Percentiles rank a stretch among this genome's conserved stretches.
phyloP scores from a whole-genome alignment of 1,284 basidiomycete species.

The Ustilago crameri region DNA sequence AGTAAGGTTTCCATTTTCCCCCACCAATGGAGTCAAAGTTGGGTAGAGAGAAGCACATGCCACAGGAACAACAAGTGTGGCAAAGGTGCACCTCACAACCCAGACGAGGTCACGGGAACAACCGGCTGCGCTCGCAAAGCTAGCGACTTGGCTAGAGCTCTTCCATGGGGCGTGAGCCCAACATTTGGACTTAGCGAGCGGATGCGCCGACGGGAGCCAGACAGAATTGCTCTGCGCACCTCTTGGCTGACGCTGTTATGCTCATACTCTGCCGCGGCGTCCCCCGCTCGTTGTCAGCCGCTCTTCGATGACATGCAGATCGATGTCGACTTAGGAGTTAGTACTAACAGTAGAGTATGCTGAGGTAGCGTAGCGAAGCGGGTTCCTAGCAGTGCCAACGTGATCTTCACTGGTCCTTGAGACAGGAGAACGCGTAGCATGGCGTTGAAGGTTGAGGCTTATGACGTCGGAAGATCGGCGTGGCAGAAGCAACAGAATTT shows the following conservation, averaged over 20 bases:
- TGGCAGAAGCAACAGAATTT: background rate
- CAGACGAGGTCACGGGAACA: no score
- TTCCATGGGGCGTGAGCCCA: background rate
- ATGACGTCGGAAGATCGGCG: no score
- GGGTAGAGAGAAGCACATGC: no score
- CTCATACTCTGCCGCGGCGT: no score
- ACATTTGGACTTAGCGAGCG: slow-evolving; percentile 12
- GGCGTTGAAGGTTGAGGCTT: no score
- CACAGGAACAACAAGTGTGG: no score
- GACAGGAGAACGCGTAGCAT: no score
- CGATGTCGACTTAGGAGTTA: background rate
- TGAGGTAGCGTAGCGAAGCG: background rate
- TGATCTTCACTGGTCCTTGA: background rate
- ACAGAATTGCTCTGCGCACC: background rate
- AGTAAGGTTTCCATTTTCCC: no score
- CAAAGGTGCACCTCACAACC: no score
- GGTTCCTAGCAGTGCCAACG: no score
- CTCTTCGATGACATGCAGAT: background rate
- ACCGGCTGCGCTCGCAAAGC: background rate
- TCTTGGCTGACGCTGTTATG: no score
- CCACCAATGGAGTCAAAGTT: no score
- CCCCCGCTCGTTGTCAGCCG: background rate
- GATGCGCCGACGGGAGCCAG: slow-evolving; percentile 6
- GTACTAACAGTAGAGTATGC: background rate
- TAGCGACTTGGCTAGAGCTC: background rate